Evolutionary conservation across 1,139 yeast species (phyloP), one percentile per base, ranked within the genome.

Genomic region (Sugiyamaella japonica): DNA sequence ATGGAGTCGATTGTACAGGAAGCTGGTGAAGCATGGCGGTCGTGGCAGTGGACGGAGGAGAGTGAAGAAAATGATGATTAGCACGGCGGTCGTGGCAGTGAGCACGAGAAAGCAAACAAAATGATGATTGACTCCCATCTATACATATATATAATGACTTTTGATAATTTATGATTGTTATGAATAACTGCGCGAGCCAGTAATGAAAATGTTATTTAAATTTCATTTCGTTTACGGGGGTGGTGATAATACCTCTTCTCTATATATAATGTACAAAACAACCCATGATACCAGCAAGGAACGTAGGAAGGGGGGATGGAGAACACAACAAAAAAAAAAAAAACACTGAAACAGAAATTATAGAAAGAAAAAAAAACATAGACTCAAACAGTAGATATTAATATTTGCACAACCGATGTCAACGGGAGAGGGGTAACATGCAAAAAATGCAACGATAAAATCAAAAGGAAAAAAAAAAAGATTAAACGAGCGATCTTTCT

Each of bases 21-120:
- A 68, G 91, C 96, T 1, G 96, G 96, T 15, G 95, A 88, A 64
- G 75, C 88, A 51, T 89, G 96, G 96, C 76, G 96, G 58, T 85
- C 85, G 63, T 88, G 95, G 90, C 73, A 86, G 44, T 86, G 90
- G 84, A 56, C 57, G 12, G 71, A 68, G 53, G 63, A 64, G 31
- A 59, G 60, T 41, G 61, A 61, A 32, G 61, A 58, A 16, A 40
- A 37, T 23, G 51, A 48, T 17, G 34, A 31, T 17, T 44, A 31
- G 10, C 10, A n/a, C n/a, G n/a, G n/a, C n/a, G n/a, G 58, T 85
- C 85, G 63, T 88, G 95, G 90, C 73, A 86, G 45, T 86, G 90
- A 84, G 57, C 57, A n/a, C 71, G 68, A 53, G 63, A 64, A 34
- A 59, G 60, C 43, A 61, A 61, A 32, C 61, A 58, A 15, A 40